Evolutionary conservation across 1,139 yeast species (phyloP).

Genomic region (Blastobotrys elegans): DNA sequence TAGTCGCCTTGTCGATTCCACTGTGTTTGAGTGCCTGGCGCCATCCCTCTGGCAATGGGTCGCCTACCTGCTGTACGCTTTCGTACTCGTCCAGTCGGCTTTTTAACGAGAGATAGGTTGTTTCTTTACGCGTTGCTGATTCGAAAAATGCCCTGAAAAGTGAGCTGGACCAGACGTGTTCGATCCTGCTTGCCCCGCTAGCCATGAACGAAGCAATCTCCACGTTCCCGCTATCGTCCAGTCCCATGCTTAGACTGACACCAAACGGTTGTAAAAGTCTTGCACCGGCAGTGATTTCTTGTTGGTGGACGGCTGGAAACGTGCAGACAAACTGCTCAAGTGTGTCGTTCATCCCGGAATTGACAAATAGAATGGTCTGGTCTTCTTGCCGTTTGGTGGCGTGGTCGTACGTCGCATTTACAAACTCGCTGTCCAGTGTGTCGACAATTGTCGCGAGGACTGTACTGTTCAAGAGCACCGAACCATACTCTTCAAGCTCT

Average conservation of each 20-base stretch:
- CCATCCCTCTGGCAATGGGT: neutral
- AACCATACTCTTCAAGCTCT: neutral
- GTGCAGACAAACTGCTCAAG: slow-evolving; percentile 3
- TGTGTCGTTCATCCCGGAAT: slow-evolving; percentile 18
- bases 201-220: slow-evolving; percentile 5
- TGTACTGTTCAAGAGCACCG: slow-evolving; percentile 6
- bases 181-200: neutral
- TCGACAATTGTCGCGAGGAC: slow-evolving; percentile 1
- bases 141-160: neutral
- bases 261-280: slow-evolving; percentile 6
- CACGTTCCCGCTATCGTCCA: slow-evolving; percentile 4
- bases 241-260: slow-evolving; percentile 5
- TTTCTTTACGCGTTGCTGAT: slow-evolving; percentile 4
- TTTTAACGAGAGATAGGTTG: slow-evolving; percentile 3
- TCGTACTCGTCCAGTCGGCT: neutral
- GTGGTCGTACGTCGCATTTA: slow-evolving; percentile 34
- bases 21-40: slow-evolving; percentile 2
- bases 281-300: neutral
- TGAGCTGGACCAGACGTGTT: slow-evolving; percentile 2
- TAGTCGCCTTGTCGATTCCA: neutral
- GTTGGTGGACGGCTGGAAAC: slow-evolving; percentile 7
- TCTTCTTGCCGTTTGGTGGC: slow-evolving; percentile 36
- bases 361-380: slow-evolving; percentile 29
- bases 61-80: neutral
- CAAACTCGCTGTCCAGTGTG: slow-evolving; percentile 25